Percentiles rank a stretch among this genome's conserved stretches.
These are phyloP conservation scores for Adansonia rubrostipa DNA, from an alignment of 441 rosid genomes.

Conservation along the genomic window DNA sequence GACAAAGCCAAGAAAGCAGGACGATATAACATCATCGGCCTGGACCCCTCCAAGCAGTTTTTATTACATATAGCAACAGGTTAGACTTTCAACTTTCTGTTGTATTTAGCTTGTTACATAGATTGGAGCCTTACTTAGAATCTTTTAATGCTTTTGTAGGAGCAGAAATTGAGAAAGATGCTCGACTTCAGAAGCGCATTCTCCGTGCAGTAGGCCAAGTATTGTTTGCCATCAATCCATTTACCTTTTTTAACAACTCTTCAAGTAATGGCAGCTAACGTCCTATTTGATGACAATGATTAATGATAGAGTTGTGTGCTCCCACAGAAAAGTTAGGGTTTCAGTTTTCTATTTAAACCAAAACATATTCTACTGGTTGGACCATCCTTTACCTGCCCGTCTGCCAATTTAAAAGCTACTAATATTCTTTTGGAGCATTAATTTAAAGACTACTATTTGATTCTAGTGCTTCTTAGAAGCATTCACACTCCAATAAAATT, in stretches of 20 bases:
- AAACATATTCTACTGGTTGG: not conserved
- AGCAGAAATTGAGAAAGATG: conserved; percentile 81
- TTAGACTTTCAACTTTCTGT: conserved; percentile 33
- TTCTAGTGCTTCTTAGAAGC: not conserved
- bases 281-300: conserved; percentile 12
- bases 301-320: not conserved
- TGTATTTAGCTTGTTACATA: conserved; percentile 24
- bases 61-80: conserved; percentile 86
- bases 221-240: conserved; percentile 27
- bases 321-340: not conserved
- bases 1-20: conserved; percentile 88
- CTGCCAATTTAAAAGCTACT: not conserved
- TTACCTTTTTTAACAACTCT: not conserved
- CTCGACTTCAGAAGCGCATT: conserved; percentile 68
- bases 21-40: conserved; percentile 73
- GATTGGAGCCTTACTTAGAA: conserved; percentile 27
- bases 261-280: conserved; percentile 11
- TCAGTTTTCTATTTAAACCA: not conserved
- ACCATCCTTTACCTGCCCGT: not conserved
- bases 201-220: conserved; percentile 91
- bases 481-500: not conserved
- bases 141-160: conserved; percentile 45
- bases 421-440: not conserved
- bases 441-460: not conserved
- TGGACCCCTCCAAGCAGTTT: conserved; percentile 76